Conservation (phyloP, 83 land plant genomes). For the Thuja plicata region DNA sequence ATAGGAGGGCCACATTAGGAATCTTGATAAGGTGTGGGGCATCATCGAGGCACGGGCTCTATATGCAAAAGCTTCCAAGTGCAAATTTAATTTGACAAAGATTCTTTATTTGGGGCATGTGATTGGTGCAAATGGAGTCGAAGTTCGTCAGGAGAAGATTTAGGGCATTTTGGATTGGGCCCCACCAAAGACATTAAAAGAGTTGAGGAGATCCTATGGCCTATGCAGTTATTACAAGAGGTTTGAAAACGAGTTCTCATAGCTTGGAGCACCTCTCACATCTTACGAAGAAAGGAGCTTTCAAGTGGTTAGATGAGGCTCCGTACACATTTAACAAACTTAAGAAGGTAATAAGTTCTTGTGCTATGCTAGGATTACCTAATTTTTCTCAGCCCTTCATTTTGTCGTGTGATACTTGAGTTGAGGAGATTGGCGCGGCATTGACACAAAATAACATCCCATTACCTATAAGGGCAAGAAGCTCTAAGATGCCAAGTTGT, state of each 20-base stretch:
- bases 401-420: background rate
- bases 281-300: background rate
- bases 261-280: background rate
- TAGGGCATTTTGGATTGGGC: background rate
- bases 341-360: no score
- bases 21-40: background rate
- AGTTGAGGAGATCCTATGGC: background rate
- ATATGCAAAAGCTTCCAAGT: no score
- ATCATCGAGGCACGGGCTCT: background rate
- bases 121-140: no score
- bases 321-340: no score
- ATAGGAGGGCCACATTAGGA: background rate
- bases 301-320: no score
- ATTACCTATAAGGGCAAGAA: background rate
- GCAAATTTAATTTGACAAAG: no score
- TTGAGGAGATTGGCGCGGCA: background rate
- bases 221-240: background rate
- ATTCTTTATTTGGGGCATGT: no score
- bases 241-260: background rate
- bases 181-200: background rate
- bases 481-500: background rate
- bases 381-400: background rate
- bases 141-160: background rate
- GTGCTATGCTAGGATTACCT: no score
- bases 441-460: background rate